Evolutionary conservation across 106 monocot species (phyloP).

Genomic region (Acorus calamus): DNA sequence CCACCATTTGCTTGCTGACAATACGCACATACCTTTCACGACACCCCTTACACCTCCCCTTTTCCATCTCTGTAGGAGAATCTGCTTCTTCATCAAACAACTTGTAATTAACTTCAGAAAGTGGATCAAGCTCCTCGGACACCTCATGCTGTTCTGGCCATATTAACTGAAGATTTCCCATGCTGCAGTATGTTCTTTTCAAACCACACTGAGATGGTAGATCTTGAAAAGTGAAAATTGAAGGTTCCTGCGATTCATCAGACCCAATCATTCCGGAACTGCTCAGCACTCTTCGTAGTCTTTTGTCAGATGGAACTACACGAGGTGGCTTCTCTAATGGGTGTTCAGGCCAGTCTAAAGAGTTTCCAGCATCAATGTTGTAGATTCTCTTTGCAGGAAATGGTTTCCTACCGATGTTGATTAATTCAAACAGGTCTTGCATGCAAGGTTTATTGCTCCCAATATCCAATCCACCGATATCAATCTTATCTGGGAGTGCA

Average conservation of each 20-base stretch:
- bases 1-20: slow-evolving; percentile 82
- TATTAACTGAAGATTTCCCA: slow-evolving; percentile 53
- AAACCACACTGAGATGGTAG: slow-evolving; percentile 15
- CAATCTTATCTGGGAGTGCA: neutral
- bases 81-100: slow-evolving; percentile 16
- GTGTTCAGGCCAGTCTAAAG: slow-evolving; percentile 70
- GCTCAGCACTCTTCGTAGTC: slow-evolving; percentile 35
- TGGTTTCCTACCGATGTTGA: slow-evolving; percentile 1
- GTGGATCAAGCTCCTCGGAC: slow-evolving; percentile 21
- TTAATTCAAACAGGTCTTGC: neutral
- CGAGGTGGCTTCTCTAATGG: slow-evolving; percentile 26
- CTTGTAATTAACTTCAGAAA: slow-evolving; percentile 18
- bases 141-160: slow-evolving; percentile 29
- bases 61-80: slow-evolving; percentile 3
- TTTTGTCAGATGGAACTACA: slow-evolving; percentile 10
- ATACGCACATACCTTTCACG: slow-evolving; percentile 37
- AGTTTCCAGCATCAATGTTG: neutral
- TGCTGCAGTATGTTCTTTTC: slow-evolving; percentile 39
- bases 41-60: slow-evolving; percentile 7
- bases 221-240: slow-evolving; percentile 1
- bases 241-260: slow-evolving; percentile 17
- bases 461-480: neutral
- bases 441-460: neutral
- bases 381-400: neutral
- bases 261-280: slow-evolving; percentile 10